Evolutionary conservation across 1,139 yeast genomes (phyloP).

Genomic region (Kazachstania sp.): DNA sequence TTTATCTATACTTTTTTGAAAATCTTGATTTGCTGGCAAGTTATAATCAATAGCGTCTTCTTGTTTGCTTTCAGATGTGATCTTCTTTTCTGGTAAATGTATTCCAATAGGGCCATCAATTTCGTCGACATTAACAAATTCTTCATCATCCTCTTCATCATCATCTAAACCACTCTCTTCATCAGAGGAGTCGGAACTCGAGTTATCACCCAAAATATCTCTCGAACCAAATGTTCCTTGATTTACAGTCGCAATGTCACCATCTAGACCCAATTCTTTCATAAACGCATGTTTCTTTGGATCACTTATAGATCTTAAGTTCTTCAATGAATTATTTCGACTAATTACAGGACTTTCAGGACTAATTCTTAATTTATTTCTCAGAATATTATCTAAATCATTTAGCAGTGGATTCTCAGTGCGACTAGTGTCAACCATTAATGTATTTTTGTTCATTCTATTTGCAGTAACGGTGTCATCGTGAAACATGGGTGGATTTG

Average conservation of each 20-base stretch:
- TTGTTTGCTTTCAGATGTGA: neutral
- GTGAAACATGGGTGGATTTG: conserved; percentile 9
- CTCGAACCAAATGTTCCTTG: neutral
- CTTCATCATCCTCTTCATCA: conserved; percentile 25
- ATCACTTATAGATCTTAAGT: neutral
- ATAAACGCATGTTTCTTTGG: conserved; percentile 7
- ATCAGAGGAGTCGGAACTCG: neutral
- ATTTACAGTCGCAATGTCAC: conserved; percentile 8
- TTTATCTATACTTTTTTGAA: conserved; percentile 30
- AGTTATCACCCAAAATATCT: conserved; percentile 7
- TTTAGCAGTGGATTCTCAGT: conserved; percentile 8
- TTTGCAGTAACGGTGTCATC: conserved; percentile 11
- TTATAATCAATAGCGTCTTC: conserved; percentile 26
- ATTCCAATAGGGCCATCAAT: conserved; percentile 29
- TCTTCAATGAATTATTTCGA: conserved; percentile 4
- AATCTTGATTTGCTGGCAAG: conserved; percentile 32
- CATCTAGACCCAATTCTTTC: conserved; percentile 11
- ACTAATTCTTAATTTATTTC: conserved; percentile 16
- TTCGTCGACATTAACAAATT: conserved; percentile 32
- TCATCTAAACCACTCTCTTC: conserved; percentile 4
- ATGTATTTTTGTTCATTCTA: neutral
- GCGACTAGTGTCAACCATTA: conserved; percentile 2
- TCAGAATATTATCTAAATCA: conserved; percentile 22
- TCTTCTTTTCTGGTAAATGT: neutral
- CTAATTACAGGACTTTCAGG: conserved; percentile 8